Evolutionary conservation across 495 filamentous ascomycete species (phyloP), one percentile per base, ranked within the genome.

Genomic region (Aspergillus ostianus): DNA sequence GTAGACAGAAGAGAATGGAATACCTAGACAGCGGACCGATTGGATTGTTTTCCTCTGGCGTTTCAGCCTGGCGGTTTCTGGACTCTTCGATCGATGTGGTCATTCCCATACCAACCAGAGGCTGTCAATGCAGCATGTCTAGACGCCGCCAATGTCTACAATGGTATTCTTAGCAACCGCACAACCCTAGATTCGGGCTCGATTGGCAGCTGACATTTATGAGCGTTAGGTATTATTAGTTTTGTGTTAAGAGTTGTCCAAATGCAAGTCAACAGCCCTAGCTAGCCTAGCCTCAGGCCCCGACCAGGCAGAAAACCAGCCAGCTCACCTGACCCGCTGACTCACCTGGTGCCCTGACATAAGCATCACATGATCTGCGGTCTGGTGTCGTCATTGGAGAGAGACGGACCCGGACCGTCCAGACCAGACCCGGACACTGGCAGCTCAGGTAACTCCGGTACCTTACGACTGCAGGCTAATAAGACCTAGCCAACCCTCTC

Each of bases 351-450:
- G 36, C 10, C 36, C 36, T 41, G 36, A 41, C 36, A 12, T 29
- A 46, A 30, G 7, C 54, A 64, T 66, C 64, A 66, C 64, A 60
- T 66, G 64, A 61, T 55, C 48, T 4, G 55, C 49, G 10, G 19
- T 19, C 47, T 56, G 52, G 57, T 66, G 60, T 63, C 64, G 64
- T 66, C 64, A 66, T 64, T 51, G 29, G 55, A 45, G 48, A 53
- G 29, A 17, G 23, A 52, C 21, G 49, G 55, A 17, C 27, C 46
- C 46, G 41, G 51, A 51, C 53, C 54, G 55, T 57, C 50, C 36
- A 56, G 9, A 47, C n/a, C 20, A 47, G 36, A n/a, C 13, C 44
- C 18, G 15, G 46, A 6, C 45, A 20, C 13, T 26, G 9, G 47
- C 29, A 53, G n/a, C 51, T n/a, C n/a, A n/a, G 26, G 32, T 20